phyloP scores from a whole-genome alignment of 2,329 filamentous ascomycete genomes.

The Bipolaris cookei region DNA sequence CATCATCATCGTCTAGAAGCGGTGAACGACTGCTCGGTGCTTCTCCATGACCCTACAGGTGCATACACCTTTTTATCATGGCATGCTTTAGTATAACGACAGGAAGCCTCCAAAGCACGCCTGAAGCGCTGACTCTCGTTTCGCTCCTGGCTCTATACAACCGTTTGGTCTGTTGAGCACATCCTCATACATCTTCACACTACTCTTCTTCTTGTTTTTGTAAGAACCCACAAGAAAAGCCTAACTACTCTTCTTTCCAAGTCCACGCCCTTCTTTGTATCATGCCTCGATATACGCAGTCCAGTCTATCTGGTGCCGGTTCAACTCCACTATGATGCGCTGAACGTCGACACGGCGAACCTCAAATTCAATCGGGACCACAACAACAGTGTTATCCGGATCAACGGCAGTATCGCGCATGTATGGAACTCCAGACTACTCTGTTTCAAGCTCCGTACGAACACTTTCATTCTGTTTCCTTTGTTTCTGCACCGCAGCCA shows the following conservation, averaged over 20 bases:
- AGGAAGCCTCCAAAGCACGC: conserved; percentile 17
- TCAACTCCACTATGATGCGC: conserved; percentile 6
- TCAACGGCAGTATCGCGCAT: conserved; percentile 17
- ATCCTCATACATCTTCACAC: conserved; percentile 17
- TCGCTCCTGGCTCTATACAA: conserved; percentile 19
- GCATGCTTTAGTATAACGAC: conserved; percentile 6
- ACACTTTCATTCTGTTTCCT: conserved; percentile 20
- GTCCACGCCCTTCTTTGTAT: conserved; percentile 24
- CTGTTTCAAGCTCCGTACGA: conserved; percentile 18
- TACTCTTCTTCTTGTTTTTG: conserved; percentile 4
- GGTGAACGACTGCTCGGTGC: background rate
- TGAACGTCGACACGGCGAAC: conserved; percentile 22
- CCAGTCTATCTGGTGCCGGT: conserved; percentile 13
- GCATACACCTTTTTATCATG: background rate
- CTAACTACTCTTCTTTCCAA: background rate
- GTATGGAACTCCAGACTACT: conserved; percentile 21
- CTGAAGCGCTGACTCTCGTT: conserved; percentile 23
- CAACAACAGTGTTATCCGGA: conserved; percentile 14
- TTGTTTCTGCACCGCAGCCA: conserved; percentile 15
- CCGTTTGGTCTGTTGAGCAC: conserved; percentile 12
- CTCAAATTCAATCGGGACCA: conserved; percentile 19
- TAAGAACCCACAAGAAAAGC: conserved; percentile 13
- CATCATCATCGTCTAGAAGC: background rate
- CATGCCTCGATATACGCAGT: conserved; percentile 12
- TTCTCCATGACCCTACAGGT: background rate